These are phyloP conservation scores for Saccharomycopsis hybrid DNA, from an alignment of 1,139 yeast genomes.

Conservation along the genomic window DNA sequence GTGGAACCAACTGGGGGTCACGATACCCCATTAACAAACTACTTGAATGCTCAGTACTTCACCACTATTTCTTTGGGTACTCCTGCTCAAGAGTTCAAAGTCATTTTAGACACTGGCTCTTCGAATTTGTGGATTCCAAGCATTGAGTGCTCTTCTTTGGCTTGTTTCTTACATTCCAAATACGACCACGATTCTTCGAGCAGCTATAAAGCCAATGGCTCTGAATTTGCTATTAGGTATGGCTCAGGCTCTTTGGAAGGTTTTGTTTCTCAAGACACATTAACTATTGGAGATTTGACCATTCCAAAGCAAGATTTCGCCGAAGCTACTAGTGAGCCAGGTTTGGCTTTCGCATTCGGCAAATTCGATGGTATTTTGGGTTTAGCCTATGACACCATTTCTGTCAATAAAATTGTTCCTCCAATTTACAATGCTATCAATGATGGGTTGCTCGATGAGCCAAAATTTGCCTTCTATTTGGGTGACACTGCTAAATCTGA, in stretches of 20 bases:
- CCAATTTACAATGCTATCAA: conserved; percentile 87
- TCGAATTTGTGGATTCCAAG: conserved; percentile 97
- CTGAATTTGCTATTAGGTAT: conserved; percentile 76
- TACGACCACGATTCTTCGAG: conserved; percentile 78
- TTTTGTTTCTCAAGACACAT: conserved; percentile 76
- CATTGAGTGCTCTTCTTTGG: conserved; percentile 80
- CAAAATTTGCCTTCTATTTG: conserved; percentile 83
- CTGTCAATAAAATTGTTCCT: conserved; percentile 84
- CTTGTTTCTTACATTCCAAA: conserved; percentile 88
- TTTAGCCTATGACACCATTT: conserved; percentile 83
- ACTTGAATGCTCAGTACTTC: conserved; percentile 89
- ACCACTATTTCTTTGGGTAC: conserved; percentile 88
- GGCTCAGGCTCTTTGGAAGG: conserved; percentile 94
- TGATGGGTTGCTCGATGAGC: conserved; percentile 72
- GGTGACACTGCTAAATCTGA: conserved; percentile 64
- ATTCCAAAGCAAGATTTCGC: conserved; percentile 90
- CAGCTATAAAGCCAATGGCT: conserved; percentile 78
- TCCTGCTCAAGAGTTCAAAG: conserved; percentile 89
- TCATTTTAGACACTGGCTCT: conserved; percentile 89
- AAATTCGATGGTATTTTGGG: conserved; percentile 97
- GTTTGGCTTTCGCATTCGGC: conserved; percentile 96
- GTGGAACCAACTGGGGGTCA: conserved; percentile 32
- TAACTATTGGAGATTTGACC: conserved; percentile 73
- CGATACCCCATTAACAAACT: conserved; percentile 82
- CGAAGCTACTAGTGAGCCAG: conserved; percentile 96